Evolutionary conservation across 2,329 filamentous ascomycete genomes (phyloP).

Genomic region (Talaromyces sp.): DNA sequence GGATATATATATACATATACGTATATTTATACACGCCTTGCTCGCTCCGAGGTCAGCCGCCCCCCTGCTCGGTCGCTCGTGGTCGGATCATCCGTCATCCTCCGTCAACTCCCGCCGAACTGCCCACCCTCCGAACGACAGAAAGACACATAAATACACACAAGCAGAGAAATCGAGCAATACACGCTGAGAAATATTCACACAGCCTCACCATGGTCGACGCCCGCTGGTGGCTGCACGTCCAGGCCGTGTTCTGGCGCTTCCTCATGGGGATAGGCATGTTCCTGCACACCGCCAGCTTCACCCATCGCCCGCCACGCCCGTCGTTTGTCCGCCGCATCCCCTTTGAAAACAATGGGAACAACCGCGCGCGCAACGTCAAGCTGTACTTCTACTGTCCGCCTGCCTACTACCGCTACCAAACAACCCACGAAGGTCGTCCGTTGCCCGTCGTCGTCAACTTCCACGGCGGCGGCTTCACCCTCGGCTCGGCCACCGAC

Average conservation of each 20-base stretch:
- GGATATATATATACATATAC: no score
- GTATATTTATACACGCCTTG: no score
- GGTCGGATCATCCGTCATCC: neutral
- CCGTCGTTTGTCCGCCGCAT: constrained; percentile 56
- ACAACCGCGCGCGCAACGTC: constrained; percentile 43
- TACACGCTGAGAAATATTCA: no score
- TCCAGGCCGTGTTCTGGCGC: constrained; percentile 62
- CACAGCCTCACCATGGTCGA: constrained; percentile 17
- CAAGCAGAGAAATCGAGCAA: no score
- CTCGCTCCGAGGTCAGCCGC: neutral
- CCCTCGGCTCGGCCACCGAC: constrained; percentile 53
- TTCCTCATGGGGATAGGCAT: constrained; percentile 64
- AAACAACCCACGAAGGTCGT: constrained; percentile 22
- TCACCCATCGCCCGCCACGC: constrained; percentile 52
- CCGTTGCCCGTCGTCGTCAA: constrained; percentile 56
- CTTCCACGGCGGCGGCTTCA: constrained; percentile 61
- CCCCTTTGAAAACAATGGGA: constrained; percentile 37
- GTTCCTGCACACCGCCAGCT: constrained; percentile 58
- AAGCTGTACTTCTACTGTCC: constrained; percentile 58
- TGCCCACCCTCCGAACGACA: neutral
- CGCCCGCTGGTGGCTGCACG: constrained; percentile 54
- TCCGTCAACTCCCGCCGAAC: neutral
- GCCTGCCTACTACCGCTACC: constrained; percentile 24
- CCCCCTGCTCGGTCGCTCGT: neutral
- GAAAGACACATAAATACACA: neutral